Evolutionary conservation across 768 basidiomycete genomes (phyloP), one percentile per base, ranked within the genome.

Genomic region (Tricholoma terreum): DNA sequence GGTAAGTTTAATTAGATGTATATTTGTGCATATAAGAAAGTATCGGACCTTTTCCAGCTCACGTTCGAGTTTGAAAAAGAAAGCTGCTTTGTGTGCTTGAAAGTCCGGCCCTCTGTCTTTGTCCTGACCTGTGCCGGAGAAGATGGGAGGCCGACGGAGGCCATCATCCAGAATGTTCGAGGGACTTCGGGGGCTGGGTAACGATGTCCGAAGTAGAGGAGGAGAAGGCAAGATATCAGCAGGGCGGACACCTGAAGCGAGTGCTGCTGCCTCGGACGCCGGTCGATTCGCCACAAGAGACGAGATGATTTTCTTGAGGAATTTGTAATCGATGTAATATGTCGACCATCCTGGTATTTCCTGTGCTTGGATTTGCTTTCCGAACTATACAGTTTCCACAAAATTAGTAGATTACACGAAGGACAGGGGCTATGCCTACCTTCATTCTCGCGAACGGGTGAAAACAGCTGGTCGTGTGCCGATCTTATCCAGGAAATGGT

Each of bases 291-390:
- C 89, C 51, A 87, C 86, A 59, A 98, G 84, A 12, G 95, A 97
- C 59, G 95, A 96, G 66, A 99, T 94, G 67, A 98, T 98, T 82
- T 98, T 94, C 77, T 97, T 97, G 70, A 97, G 81, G 66, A 89
- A 90, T 79, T 99, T 99, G 84, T 99, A 99, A 76, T 98, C 95
- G 58, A 98, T 85, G 75, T 98, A 98, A 77, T 92, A 92, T 42
- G 79, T 71, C 27, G 92, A 92, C 96, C 96, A 99, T 76, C 95
- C 96, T 52, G 96, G 94, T 54, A 98, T 87, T 77, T 97, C 94
- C 71, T 96, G 90, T 30, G 90, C 85, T 73, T 94, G 94, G 60
- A 99, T 94, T 59, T 93, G 90, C 79, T 99, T 99, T 65, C 97
- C 97, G 73, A 99, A 99, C 95, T 98, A 45, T 12, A 49, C 40